Evolutionary conservation across 441 rosid genomes (phyloP), one percentile per base, ranked within the genome.

Genomic region (Arabidopsis hybrid): DNA sequence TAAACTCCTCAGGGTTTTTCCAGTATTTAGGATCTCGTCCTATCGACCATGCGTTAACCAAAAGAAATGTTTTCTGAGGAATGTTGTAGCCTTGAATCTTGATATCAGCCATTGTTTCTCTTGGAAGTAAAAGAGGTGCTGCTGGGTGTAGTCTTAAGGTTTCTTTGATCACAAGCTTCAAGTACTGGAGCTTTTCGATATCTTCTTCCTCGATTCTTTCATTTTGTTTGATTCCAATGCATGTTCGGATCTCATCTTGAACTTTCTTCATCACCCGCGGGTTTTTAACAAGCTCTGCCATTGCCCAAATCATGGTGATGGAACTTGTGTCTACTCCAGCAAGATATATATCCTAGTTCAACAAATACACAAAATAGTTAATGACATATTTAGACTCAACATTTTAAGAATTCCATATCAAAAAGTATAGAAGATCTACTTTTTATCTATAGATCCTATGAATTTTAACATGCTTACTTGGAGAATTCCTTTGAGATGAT

Each of bases 241-340:
- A 60, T 31, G 56, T 75, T 62, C 79, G 80, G 4, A 84, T 50
- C 53, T 85, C 88, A 9, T 83, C 83, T n/a, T 81, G 81, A 47
- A 78, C 87, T 32, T 74, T 85, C 3, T 65, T 59, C 68, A 87
- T 80, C 52, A 77, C 53, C 51, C 81, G 76, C 17, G 87, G 85
- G 55, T 84, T 84, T 60, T 18, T 79, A 12, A 67, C 16, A 0
- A 87, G 82, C 67, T 84, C 86, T 2, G 88, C 78, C 47, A 85
- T 74, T 52, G 87, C 82, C 88, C 90, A 85, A 56, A 75, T 76
- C 51, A 81, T 79, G 1, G 83, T 80, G 62, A 80, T 76, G 6
- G 91, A 81, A 5, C 83, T 75, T 26, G 88, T 82, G 51, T 83
- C 87, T 0, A 85, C 79, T 51, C 91, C 89, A 3, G 76, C 91